Base-by-base conservation (phyloP, 2,329 filamentous ascomycete species). In the Cercospora nicotianae region DNA sequence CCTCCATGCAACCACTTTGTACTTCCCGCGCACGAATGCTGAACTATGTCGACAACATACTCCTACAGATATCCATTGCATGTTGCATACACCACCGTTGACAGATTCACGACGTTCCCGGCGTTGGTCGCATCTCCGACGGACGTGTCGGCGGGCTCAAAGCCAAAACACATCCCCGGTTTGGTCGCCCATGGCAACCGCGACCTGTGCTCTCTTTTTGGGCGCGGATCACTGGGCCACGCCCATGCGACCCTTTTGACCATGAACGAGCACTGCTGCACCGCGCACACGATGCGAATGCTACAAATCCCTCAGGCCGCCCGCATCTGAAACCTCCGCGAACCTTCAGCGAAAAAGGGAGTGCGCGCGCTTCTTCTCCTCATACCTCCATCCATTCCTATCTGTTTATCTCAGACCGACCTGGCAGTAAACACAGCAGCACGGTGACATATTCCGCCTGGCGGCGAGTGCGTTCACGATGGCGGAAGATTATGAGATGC, bases 401-500 rank as follows among this genome's bases (percentile, higher is more conserved):
- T 60, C 64, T 62, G 57, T 59, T 28, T 3, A 6, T 63, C 63
- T 26, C 10, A 61, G 12, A 39, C 53, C 31, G 13, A 4, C 5
- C 48, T 58, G 60, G 66, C 67, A 58, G 63, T 65, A 55, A 61
- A 66, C 69, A 65, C 18, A 48, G 16, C 48, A 30, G 20, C 26
- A 23, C 66, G 39, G 59, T 69, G 67, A 64, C 64, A 68, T 42
- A 30, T 60, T 39, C 39, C 65, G 66, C 66, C 60, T 20, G 60
- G 60, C 42, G 60, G 60, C 53, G 61, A 62, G 67, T 61, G 57
- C 66, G 33, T 7, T 55, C 53, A 62, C 59, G 5, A 90, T 96
- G 84, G 91, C 94, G 75, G 89, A 90, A 77, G 90, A 92, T 78
- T 99, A 97, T 81, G 92, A 97, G 82, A 91, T 98, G 79, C 87